Evolutionary conservation across 2,329 filamentous ascomycete genomes (phyloP), one percentile per base, ranked within the genome.

Genomic region (Trichoderma brevicompactum): DNA sequence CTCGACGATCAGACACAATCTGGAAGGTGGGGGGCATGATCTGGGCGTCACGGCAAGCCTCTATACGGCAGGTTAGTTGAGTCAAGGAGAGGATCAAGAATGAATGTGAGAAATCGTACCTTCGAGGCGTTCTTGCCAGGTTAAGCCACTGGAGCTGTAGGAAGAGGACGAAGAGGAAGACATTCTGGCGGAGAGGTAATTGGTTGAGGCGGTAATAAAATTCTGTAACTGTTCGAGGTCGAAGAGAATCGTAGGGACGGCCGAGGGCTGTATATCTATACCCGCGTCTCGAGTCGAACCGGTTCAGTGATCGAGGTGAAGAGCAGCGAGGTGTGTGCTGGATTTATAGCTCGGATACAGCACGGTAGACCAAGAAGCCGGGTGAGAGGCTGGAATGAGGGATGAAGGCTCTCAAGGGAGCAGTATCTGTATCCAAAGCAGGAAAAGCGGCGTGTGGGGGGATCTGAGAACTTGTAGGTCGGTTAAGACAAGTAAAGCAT

Each of bases 1-100:
- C 89, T 84, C 90, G 84, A 74, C 89, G 86, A 77, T 92, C 90
- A 71, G 90, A 92, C 59, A 91, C 85, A 70, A 91, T 87, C 73
- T 89, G 87, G 75, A 89, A 93, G 61, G 85, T 78, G 7, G 89
- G 89, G 55, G 80, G 76, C 49, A 79, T 76, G 46, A 86, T 74
- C 67, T 86, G 82, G 63, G 79, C 79, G 67, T 81, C 79, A 65
- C 80, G 82, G 75, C 88, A 91, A 68, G 84, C 80, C 65, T 84
- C 88, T 90, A 70, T 28, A 64, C 15, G 13, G 1, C 49, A 63
- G 0, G 43, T 63, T 19, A 53, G 59, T 46, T 8, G 4, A 17
- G 48, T 53, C 17, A 23, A 36, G 23, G 32, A 5, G 49, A 38
- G 2, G 28, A 7, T 38, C 32, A 23, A 23, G 48, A 28, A 19